A percentile compares a stretch with the other conserved stretches of the same genome.
These are phyloP conservation scores for Globisporangium polare DNA, from an alignment of 352 stramenopile species.

Conservation along the genomic window DNA sequence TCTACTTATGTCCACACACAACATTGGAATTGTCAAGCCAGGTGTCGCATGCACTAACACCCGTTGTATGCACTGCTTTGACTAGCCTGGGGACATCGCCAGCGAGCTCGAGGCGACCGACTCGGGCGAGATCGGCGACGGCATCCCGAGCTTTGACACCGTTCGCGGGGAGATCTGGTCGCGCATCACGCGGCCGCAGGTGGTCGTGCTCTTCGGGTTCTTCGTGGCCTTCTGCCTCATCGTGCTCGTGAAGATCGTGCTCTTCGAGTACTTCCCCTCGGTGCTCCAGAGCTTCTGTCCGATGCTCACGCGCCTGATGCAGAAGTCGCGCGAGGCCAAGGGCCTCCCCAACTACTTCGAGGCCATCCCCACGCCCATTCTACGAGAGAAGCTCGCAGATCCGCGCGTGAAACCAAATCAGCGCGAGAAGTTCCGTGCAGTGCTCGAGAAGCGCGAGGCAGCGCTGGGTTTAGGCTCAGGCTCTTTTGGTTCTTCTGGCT, in stretches of 20 bases:
- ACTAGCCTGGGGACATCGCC: conserved; percentile 15
- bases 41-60: not conserved
- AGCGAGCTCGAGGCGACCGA: conserved; percentile 11
- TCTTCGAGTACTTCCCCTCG: conserved; percentile 70
- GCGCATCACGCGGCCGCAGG: conserved; percentile 60
- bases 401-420: conserved; percentile 28
- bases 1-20: not conserved
- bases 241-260: conserved; percentile 48
- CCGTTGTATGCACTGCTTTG: not conserved
- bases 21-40: not conserved
- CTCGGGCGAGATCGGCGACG: conserved; percentile 30
- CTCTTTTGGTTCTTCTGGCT: conserved; percentile 10
- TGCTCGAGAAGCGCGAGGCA: conserved; percentile 28
- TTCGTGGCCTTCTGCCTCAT: conserved; percentile 46
- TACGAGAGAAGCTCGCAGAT: conserved; percentile 46
- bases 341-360: conserved; percentile 85
- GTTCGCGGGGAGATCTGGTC: conserved; percentile 45
- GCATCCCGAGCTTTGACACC: conserved; percentile 46
- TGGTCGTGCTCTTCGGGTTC: conserved; percentile 76
- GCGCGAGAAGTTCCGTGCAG: conserved; percentile 43
- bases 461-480: conserved; percentile 10
- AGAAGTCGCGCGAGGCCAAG: conserved; percentile 53
- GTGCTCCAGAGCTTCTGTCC: conserved; percentile 55
- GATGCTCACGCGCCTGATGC: conserved; percentile 43
- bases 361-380: conserved; percentile 55